These are phyloP conservation scores for Coriaria nepalensis DNA, from an alignment of 306 rosid species.

Conservation along the genomic window DNA sequence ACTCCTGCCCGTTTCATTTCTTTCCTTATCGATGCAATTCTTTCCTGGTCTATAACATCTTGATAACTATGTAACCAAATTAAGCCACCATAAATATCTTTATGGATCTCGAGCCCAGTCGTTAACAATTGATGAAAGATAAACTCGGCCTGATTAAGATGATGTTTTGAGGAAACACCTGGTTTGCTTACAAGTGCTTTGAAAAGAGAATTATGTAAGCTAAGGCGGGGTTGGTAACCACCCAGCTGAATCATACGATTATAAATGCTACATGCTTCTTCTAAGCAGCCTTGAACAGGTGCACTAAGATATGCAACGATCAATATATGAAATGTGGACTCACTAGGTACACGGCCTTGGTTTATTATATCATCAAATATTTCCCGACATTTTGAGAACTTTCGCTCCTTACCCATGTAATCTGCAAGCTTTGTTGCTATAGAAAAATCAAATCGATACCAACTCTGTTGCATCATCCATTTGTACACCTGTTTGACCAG, in stretches of 20 bases:
- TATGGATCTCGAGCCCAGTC: constrained; percentile 55
- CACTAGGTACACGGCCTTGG: constrained; percentile 86
- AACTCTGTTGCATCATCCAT: constrained; percentile 84
- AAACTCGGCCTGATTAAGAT: constrained; percentile 88
- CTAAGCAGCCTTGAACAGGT: constrained; percentile 64
- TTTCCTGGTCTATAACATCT: constrained; percentile 58
- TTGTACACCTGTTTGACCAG: constrained; percentile 54
- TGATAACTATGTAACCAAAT: constrained; percentile 96
- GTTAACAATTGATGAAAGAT: constrained; percentile 67
- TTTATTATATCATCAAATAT: constrained; percentile 73
- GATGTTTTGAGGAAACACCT: constrained; percentile 46
- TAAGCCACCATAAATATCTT: constrained; percentile 70
- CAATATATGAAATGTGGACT: constrained; percentile 83
- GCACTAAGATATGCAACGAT: constrained; percentile 82
- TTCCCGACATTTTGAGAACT: constrained; percentile 84
- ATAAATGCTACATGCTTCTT: constrained; percentile 74
- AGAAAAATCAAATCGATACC: constrained; percentile 78
- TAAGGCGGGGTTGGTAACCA: constrained; percentile 77
- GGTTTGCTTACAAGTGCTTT: constrained; percentile 58
- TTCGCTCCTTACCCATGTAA: constrained; percentile 81
- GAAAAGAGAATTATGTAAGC: constrained; percentile 79
- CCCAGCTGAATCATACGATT: constrained; percentile 92
- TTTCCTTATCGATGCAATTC: constrained; percentile 45
- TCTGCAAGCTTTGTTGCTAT: constrained; percentile 84
- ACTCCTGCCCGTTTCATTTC: constrained; percentile 62